These are phyloP conservation scores for Graphilbum ipis-grandicollis DNA, from an alignment of 2,329 filamentous ascomycete species.

Conservation along the genomic window DNA sequence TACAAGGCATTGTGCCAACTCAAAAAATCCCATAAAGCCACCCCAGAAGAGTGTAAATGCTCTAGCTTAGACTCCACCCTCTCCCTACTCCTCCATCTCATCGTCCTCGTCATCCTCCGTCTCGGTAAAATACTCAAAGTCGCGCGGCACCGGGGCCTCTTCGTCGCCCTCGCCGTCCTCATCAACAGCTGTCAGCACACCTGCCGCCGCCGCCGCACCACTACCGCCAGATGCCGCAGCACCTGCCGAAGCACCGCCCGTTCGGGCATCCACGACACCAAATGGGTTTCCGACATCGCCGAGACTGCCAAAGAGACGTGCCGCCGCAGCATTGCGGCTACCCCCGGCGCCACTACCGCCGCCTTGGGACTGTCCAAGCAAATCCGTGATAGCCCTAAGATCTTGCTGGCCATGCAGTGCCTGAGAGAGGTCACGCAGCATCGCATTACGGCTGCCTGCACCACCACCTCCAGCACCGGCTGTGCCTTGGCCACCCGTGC, in stretches of 20 bases:
- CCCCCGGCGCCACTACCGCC: constrained; percentile 11
- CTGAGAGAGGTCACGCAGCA: constrained; percentile 6
- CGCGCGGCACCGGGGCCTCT: constrained; percentile 50
- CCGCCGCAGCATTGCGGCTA: too few relatives aligned
- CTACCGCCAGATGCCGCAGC: constrained; percentile 12
- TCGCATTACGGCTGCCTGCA: constrained; percentile 4
- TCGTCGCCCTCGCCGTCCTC: constrained; percentile 63
- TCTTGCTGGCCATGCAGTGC: constrained; percentile 7
- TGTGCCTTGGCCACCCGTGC: constrained; percentile 13
- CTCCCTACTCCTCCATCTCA: background rate
- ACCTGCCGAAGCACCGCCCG: constrained; percentile 43
- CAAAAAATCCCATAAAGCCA: too few relatives aligned
- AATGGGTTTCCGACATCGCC: constrained; percentile 2
- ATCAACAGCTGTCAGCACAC: constrained; percentile 62
- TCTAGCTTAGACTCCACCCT: background rate
- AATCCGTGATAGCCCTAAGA: constrained; percentile 23
- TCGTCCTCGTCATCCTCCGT: constrained; percentile 27
- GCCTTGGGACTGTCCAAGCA: constrained; percentile 21
- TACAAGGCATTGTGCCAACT: too few relatives aligned
- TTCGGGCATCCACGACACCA: constrained; percentile 10
- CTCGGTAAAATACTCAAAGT: constrained; percentile 68
- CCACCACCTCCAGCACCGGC: constrained; percentile 9
- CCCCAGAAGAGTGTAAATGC: too few relatives aligned
- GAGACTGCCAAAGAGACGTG: constrained; percentile 7
- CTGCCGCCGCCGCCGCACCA: constrained; percentile 56